phyloP scores from a whole-genome alignment of 2,329 filamentous ascomycete species.

The Plectosphaerella sp. region DNA sequence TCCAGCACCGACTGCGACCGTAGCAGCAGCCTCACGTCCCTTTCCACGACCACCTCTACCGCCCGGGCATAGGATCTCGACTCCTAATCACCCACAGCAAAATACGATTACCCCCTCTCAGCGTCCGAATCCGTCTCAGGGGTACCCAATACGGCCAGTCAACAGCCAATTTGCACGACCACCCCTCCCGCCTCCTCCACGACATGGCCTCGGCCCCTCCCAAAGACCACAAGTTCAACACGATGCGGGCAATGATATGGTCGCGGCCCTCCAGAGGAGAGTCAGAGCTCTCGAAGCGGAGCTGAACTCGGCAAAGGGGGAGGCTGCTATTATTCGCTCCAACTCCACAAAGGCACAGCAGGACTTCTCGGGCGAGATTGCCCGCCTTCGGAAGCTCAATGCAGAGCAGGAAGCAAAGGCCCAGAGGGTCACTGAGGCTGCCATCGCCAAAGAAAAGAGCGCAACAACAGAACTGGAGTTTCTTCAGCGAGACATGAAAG shows the following conservation, averaged over 20 bases:
- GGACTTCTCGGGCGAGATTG: slow-evolving; percentile 59
- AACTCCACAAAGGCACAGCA: slow-evolving; percentile 60
- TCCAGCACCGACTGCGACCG: slow-evolving; percentile 14
- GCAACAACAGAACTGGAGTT: slow-evolving; percentile 69
- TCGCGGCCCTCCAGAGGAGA: slow-evolving; percentile 46
- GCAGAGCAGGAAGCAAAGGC: slow-evolving; percentile 61
- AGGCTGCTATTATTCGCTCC: slow-evolving; percentile 69
- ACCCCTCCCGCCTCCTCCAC: slow-evolving; percentile 19
- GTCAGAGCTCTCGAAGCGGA: slow-evolving; percentile 50
- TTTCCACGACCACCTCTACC: slow-evolving; percentile 3
- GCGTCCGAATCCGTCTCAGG: not conserved
- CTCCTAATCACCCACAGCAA: not conserved
- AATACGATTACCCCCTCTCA: slow-evolving; percentile 9
- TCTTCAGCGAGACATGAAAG: slow-evolving; percentile 64
- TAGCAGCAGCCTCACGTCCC: not conserved
- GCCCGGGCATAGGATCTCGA: slow-evolving; percentile 1
- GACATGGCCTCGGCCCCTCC: slow-evolving; percentile 26
- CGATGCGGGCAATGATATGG: slow-evolving; percentile 25
- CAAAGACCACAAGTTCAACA: slow-evolving; percentile 18
- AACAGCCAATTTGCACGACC: slow-evolving; percentile 38
- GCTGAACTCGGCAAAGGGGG: slow-evolving; percentile 61
- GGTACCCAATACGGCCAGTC: slow-evolving; percentile 16
- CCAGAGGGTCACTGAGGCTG: slow-evolving; percentile 58
- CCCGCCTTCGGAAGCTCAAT: slow-evolving; percentile 57
- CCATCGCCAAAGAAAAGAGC: slow-evolving; percentile 60